These are phyloP conservation scores for Teunomyces lycoperdinae DNA, from an alignment of 805 yeast species.

Conservation along the genomic window DNA sequence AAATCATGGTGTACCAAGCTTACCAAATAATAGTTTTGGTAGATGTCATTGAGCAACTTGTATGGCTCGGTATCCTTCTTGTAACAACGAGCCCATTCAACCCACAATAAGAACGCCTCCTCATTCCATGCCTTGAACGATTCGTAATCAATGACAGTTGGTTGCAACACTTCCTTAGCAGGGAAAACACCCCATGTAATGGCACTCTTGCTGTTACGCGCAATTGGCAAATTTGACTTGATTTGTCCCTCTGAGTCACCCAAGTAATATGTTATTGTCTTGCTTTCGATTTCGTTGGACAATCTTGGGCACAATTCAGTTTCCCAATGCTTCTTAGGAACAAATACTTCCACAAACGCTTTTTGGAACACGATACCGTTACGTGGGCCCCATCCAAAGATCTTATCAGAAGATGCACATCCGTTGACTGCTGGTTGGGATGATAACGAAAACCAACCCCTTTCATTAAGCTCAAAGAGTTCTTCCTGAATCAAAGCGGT, in stretches of 20 bases:
- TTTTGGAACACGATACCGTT: conserved; percentile 90
- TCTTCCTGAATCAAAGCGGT: conserved; percentile 92
- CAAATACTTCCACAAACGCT: conserved; percentile 80
- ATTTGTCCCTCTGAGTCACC: conserved; percentile 63
- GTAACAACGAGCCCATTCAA: conserved; percentile 87
- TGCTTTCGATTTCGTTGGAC: conserved; percentile 29
- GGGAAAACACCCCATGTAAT: conserved; percentile 99
- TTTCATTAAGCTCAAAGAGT: conserved; percentile 69
- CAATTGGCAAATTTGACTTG: conserved; percentile 54
- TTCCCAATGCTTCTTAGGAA: conserved; percentile 73
- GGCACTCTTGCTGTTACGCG: conserved; percentile 56
- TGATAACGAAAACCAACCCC: conserved; percentile 81
- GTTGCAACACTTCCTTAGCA: conserved; percentile 81
- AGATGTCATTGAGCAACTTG: conserved; percentile 57
- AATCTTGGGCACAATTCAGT: conserved; percentile 50
- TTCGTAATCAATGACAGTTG: conserved; percentile 88
- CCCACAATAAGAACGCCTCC: conserved; percentile 89
- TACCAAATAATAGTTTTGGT: conserved; percentile 69
- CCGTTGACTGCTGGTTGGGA: conserved; percentile 95
- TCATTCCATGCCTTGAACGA: conserved; percentile 96
- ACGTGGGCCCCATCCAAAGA: conserved; percentile 97
- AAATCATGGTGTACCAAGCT: conserved; percentile 86
- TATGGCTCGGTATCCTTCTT: conserved; percentile 54
- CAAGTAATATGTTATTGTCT: conserved; percentile 68
- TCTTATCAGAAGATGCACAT: conserved; percentile 71